phyloP scores from a whole-genome alignment of 2,329 filamentous ascomycete species.

The Cladosporium sp. region DNA sequence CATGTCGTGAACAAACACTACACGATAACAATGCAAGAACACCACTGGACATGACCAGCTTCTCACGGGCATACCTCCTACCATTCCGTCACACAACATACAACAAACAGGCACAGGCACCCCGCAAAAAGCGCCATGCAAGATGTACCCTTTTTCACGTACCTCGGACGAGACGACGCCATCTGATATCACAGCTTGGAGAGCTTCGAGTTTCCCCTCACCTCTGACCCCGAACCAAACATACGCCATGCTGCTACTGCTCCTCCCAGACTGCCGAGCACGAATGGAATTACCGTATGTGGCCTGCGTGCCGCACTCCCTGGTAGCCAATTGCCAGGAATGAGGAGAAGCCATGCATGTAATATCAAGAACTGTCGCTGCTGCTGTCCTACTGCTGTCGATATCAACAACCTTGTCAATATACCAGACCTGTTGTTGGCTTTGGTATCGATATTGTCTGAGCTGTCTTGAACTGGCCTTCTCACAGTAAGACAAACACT shows the following conservation, averaged over 20 bases:
- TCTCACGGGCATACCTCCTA: not conserved
- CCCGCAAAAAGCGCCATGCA: not conserved
- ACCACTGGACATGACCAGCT: not conserved
- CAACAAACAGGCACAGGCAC: not conserved
- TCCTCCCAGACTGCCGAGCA: conserved; percentile 10
- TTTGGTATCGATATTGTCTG: not conserved
- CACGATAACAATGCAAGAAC: not conserved
- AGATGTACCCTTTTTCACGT: conserved; percentile 5
- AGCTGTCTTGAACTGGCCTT: not conserved
- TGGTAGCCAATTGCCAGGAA: conserved; percentile 1
- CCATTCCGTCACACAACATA: not conserved
- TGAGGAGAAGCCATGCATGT: conserved; percentile 9
- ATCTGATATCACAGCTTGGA: not conserved
- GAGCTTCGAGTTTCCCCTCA: conserved; percentile 16
- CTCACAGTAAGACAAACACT: not conserved
- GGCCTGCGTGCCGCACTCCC: conserved; percentile 3
- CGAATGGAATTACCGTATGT: conserved; percentile 17
- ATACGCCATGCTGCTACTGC: conserved; percentile 2
- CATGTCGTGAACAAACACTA: not conserved
- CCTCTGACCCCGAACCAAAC: not conserved
- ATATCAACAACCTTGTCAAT: not conserved
- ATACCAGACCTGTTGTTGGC: not conserved
- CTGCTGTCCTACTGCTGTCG: not conserved
- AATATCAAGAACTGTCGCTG: not conserved
- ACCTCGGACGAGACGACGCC: conserved; percentile 2